Evolutionary conservation across 2,329 filamentous ascomycete species (phyloP).

Genomic region (Curvularia sp.): DNA sequence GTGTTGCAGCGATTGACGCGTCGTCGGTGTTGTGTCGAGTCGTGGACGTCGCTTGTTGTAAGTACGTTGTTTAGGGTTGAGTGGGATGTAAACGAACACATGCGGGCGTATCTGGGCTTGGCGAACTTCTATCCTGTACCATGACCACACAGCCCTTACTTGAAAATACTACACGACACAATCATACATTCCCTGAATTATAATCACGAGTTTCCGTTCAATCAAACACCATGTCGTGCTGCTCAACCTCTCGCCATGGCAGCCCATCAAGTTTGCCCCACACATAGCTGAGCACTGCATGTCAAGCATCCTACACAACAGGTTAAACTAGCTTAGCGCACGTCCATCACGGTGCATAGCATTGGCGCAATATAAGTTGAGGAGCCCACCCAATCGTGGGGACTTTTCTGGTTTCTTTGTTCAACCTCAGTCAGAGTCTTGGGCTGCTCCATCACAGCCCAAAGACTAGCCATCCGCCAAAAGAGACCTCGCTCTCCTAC

Average conservation of each 20-base stretch:
- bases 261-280: slow-evolving; percentile 1
- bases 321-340: slow-evolving; percentile 19
- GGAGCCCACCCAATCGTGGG: slow-evolving; percentile 33
- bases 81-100: slow-evolving; percentile 25
- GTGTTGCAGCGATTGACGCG: slow-evolving; percentile 22
- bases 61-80: slow-evolving; percentile 34
- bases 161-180: not conserved
- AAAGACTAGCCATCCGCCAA: slow-evolving; percentile 23
- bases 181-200: not conserved
- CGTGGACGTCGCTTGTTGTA: slow-evolving; percentile 16
- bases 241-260: not conserved
- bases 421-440: slow-evolving; percentile 21
- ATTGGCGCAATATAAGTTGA: slow-evolving; percentile 24
- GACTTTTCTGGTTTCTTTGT: slow-evolving; percentile 32
- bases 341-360: slow-evolving; percentile 25
- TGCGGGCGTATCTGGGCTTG: slow-evolving; percentile 17
- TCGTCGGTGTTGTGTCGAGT: slow-evolving; percentile 14
- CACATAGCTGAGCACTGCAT: slow-evolving; percentile 18
- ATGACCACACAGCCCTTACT: not conserved
- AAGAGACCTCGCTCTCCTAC: slow-evolving; percentile 34
- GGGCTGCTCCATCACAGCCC: slow-evolving; percentile 12
- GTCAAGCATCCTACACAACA: slow-evolving; percentile 7
- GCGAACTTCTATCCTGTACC: slow-evolving; percentile 6
- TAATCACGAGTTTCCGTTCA: not conserved
- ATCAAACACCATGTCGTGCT: not conserved